These are phyloP conservation scores for Penicillium cinerascens DNA, from an alignment of 495 filamentous ascomycete species.

Conservation along the genomic window DNA sequence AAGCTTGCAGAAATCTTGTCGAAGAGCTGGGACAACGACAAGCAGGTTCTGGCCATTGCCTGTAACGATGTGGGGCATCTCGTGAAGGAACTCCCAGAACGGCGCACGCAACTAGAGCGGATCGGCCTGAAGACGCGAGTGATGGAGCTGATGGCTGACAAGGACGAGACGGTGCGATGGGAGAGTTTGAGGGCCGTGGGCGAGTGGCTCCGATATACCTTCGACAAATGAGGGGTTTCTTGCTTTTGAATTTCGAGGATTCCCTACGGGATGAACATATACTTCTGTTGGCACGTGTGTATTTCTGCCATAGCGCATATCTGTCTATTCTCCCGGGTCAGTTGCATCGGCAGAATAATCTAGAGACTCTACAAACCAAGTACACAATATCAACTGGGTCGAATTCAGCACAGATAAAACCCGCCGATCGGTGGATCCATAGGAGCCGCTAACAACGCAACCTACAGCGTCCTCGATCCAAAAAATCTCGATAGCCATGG, in stretches of 20 bases:
- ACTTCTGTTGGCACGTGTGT: conserved; percentile 19
- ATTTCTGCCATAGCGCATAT: conserved; percentile 24
- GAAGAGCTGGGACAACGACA: conserved; percentile 86
- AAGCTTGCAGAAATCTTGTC: conserved; percentile 84
- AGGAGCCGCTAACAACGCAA: conserved; percentile 1
- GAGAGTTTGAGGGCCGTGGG: conserved; percentile 91
- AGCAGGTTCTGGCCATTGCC: conserved; percentile 91
- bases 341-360: not conserved
- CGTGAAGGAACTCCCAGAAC: conserved; percentile 88
- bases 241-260: conserved; percentile 7
- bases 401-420: conserved; percentile 4
- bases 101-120: conserved; percentile 76
- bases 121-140: conserved; percentile 85
- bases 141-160: conserved; percentile 93
- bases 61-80: conserved; percentile 90
- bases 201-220: conserved; percentile 90
- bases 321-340: conserved; percentile 2
- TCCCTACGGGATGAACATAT: conserved; percentile 25
- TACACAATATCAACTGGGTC: not conserved
- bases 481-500: not conserved
- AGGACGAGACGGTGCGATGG: conserved; percentile 88
- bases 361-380: not conserved
- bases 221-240: conserved; percentile 47
- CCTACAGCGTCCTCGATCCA: not conserved
- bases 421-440: conserved; percentile 21